Evolutionary conservation across 805 yeast species (phyloP), one percentile per base, ranked within the genome.

Genomic region (Monosporozyma aquatica): DNA sequence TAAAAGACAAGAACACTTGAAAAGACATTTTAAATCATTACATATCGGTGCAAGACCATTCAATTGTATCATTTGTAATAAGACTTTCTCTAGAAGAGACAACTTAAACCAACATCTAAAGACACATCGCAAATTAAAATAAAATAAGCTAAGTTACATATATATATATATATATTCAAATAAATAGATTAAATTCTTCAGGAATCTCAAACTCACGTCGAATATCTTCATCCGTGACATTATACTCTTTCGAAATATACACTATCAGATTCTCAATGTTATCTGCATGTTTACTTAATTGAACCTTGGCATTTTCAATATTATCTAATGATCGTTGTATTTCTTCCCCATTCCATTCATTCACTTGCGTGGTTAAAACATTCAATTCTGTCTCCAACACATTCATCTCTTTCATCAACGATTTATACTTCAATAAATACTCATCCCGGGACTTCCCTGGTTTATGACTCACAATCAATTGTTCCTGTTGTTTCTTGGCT

Each of bases 1-100:
- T 63, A 77, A 79, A 56, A 70, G 90, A 49, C 86, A 81, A 57
- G 90, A 82, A 54, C 90, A 82, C 59, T 62, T 82, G 49, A 80
- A 80, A 56, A 70, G 90, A 46, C 90, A 82, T 53, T 74, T 79
- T 56, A 66, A 87, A 44, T 77, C 85, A 14, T 67, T 82, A 47
- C 90, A 82, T 53, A 80, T 82, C 32, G 71, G 78, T 43, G 86
- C 79, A 45, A 81, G 79, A 58, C 90, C 86, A 1, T 80, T 70
- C 58, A 74, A 70, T 45, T 80, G 87, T 58, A 62, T 66, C 6
- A 65, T 73, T 21, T 80, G 87, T 53, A 70, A 69, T 32, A 77
- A 80, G 56, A 74, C 75, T 50, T 80, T 80, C 49, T 76, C 82
- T 45, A 65, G 87, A 49, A 69, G 77, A 20, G 87, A 80, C 56